Evolutionary conservation across 2,329 filamentous ascomycete species (phyloP), one percentile per base, ranked within the genome.

Genomic region (Trichoderma afroharzianum): DNA sequence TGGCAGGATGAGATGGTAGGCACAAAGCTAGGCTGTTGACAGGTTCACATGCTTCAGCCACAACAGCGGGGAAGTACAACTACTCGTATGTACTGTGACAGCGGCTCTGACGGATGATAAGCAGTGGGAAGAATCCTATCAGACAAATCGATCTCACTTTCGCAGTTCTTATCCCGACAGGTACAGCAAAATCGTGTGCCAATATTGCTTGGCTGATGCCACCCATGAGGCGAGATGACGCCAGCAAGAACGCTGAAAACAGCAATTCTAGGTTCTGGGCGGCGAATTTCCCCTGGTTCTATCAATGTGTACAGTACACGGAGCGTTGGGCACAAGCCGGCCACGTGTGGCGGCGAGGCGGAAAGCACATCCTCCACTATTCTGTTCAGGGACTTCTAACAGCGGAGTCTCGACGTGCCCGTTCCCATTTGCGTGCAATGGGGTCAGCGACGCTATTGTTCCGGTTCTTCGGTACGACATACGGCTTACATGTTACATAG

Each of bases 1-100:
- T 61, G 36, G 28, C 55, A 24, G 53, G 50, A 32, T 8, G 50
- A 24, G 9, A 28, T 39, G 63, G 28, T 39, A 36, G 36, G 61
- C 39, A 9, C 61, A 30, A 50, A n/a, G 6, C 39, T 39, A 30
- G 9, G 4, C 63, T 67, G 11, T 57, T 67, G 63, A 67, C 50
- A 36, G 26, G 55, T 24, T 61, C 66, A 61, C 66, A 61, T 61
- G 66, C 66, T 33, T 68, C 36, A 68, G 50, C 64, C 53, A 68
- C 50, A 58, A 2, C 64, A 26, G 53, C 33, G 64, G 50, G 64
- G 53, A 11, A 59, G 21, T 24, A 47, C 3, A 5, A 39, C 15
- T 39, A 39, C 39, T 43, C 39, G 47, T 24, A 14, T 14, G 4
- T 53, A 59, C 32, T 43, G 26, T 24, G 24, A 18, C 50, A 57